Base-by-base conservation (phyloP, 768 basidiomycete species). In the Mycena indigotica region DNA sequence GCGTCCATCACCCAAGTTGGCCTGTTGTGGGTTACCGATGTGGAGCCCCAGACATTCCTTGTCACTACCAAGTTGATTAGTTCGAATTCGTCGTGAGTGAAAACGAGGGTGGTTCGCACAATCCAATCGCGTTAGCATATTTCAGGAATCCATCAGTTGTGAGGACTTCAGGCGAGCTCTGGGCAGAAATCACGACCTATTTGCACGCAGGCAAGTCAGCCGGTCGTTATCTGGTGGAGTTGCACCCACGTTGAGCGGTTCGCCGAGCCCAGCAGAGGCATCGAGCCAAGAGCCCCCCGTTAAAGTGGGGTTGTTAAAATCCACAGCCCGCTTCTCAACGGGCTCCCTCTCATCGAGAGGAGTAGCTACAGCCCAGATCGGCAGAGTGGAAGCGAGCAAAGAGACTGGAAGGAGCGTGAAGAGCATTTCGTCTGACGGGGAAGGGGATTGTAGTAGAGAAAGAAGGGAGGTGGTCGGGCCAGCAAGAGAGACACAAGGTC, bases 1-100 rank as follows among this genome's bases (percentile, higher is more conserved):
- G 24, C 79, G 70, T 1, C 80, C 80, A 45, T 82, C 81, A 0
- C 81, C 81, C 0, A 82, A 72, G 63, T 82, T 75, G 4, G 79
- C 81, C 1, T 67, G 65, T 66, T 70, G 76, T n/a, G 66, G 70
- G 39, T 40, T 66, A 0, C 81, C 81, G 16, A 75, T 53, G 60
- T 81, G 81, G 39, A 76, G 56, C 0, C 72, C 74, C 1, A 80
- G 66, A 60, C 79, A 83, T 67, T 83, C 80, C 23, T 66, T 63
- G 8, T 79, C 75, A 49, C 74, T 73, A 57, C 12, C n/a, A 52
- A 46, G 16, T 21, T 25, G 28, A 16, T 28, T n/a, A 28, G n/a
- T n/a, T n/a, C n/a, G n/a, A n/a, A n/a, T n/a, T n/a, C n/a, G n/a
- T n/a, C n/a, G n/a, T n/a, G n/a, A 39, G 12, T 16, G 16, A 28